A percentile compares a stretch with the other conserved stretches of the same genome.
Evolutionary conservation across 2,329 filamentous ascomycete genomes (phyloP).

Genomic region (Aspergillus ruber): DNA sequence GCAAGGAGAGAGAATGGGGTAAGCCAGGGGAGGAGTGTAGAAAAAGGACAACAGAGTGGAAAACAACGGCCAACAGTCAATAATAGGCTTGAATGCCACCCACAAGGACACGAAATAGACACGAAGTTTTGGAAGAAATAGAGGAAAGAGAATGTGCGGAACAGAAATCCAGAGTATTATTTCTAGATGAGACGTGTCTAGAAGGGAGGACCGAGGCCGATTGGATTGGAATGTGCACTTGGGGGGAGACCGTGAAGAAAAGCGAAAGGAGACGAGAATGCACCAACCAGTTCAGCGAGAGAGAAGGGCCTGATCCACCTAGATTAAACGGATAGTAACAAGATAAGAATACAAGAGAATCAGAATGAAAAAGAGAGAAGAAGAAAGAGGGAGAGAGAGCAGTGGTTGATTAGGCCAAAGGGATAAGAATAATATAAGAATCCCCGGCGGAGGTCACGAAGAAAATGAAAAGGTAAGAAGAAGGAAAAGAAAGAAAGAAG

Average conservation of each 20-base stretch:
- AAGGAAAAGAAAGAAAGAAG: conserved; percentile 1
- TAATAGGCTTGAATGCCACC: not conserved
- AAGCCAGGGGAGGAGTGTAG: no score
- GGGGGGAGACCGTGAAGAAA: conserved; percentile 14
- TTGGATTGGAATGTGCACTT: conserved; percentile 31
- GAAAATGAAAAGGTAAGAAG: not conserved
- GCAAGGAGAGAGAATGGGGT: no score
- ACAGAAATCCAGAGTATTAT: conserved; percentile 5
- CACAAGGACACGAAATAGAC: conserved; percentile 6
- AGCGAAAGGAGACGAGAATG: not conserved
- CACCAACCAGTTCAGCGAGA: not conserved
- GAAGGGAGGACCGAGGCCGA: conserved; percentile 19
- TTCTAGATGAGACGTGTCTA: conserved; percentile 26
- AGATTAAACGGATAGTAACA: not conserved
- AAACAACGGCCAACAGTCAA: no score
- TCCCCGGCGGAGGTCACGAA: conserved; percentile 2
- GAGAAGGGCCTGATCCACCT: not conserved
- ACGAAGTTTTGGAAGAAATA: conserved; percentile 2
- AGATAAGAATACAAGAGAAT: not conserved
- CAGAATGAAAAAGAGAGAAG: not conserved
- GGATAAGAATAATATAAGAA: not conserved
- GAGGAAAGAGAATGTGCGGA: conserved; percentile 4
- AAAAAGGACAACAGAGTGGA: no score
- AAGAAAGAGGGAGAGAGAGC: not conserved
- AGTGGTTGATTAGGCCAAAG: no score